A percentile compares a stretch with the other conserved stretches of the same genome.
These are phyloP conservation scores for Didymella arachidicola DNA, from an alignment of 2,329 filamentous ascomycete species.

Conservation along the genomic window DNA sequence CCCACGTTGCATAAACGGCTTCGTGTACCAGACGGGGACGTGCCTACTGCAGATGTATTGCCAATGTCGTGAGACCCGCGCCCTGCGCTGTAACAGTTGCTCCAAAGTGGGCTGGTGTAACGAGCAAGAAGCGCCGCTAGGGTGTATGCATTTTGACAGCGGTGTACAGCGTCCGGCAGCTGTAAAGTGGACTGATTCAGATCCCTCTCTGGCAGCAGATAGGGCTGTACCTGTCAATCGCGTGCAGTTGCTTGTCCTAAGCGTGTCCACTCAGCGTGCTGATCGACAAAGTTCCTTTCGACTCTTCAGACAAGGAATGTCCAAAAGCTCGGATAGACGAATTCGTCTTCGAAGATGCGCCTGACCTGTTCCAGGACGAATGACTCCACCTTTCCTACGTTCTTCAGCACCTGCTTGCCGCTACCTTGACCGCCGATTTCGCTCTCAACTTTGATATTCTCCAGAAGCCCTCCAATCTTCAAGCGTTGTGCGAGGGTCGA, in stretches of 20 bases:
- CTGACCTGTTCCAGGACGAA: conserved; percentile 97
- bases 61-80: conserved; percentile 39
- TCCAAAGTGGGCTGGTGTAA: conserved; percentile 39
- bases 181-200: conserved; percentile 31
- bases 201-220: conserved; percentile 28
- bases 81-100: conserved; percentile 46
- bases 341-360: conserved; percentile 97
- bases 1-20: conserved; percentile 39
- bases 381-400: conserved; percentile 97
- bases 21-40: conserved; percentile 28
- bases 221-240: conserved; percentile 21
- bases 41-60: conserved; percentile 31
- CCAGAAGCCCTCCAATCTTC: conserved; percentile 77
- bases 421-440: conserved; percentile 94
- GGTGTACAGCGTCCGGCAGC: conserved; percentile 33
- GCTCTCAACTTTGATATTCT: conserved; percentile 95
- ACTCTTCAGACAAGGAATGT: conserved; percentile 81
- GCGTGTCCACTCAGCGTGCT: neutral
- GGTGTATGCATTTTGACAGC: conserved; percentile 44
- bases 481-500: conserved; percentile 43
- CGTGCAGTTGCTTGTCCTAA: conserved; percentile 17
- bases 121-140: conserved; percentile 28
- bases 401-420: conserved; percentile 94
- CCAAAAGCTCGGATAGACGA: conserved; percentile 98
- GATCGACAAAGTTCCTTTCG: neutral